Percentiles rank a stretch among this genome's conserved stretches.
Conservation (phyloP, 179 eudicot genomes). For the Carnegiea gigantea region DNA sequence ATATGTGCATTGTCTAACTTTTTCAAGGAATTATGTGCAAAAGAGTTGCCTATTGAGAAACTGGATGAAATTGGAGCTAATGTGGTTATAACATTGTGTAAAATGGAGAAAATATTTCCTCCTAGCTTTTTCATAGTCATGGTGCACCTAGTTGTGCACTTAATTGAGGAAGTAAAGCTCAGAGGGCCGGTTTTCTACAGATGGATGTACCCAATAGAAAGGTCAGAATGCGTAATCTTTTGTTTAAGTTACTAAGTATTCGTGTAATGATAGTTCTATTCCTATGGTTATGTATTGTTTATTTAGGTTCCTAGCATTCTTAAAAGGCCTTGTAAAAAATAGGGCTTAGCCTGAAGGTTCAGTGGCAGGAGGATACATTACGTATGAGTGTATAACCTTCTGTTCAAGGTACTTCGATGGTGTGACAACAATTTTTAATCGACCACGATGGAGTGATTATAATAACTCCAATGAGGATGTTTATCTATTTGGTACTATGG, state of each 20-base stretch:
- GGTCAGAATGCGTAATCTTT: neutral
- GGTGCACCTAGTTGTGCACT: too few relatives aligned
- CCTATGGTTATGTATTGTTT: neutral
- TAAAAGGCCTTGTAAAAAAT: neutral
- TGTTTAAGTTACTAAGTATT: neutral
- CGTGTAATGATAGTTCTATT: neutral
- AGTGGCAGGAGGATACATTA: neutral
- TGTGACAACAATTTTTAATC: neutral
- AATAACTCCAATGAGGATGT: neutral
- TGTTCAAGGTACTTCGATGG: conserved; percentile 16
- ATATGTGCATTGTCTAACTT: too few relatives aligned
- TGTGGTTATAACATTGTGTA: too few relatives aligned
- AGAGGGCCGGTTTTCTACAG: too few relatives aligned
- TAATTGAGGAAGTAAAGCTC: too few relatives aligned
- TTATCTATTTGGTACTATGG: neutral
- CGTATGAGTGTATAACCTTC: neutral
- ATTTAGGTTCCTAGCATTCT: neutral
- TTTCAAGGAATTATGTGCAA: too few relatives aligned
- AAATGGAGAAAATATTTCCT: too few relatives aligned
- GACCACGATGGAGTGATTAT: neutral
- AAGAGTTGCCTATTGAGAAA: too few relatives aligned
- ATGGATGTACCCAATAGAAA: too few relatives aligned
- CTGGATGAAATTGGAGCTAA: too few relatives aligned
- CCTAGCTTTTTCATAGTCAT: too few relatives aligned
- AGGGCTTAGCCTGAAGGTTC: neutral